Evolutionary conservation across 257 asterid species (phyloP).

Genomic region (Mentha longifolia): DNA sequence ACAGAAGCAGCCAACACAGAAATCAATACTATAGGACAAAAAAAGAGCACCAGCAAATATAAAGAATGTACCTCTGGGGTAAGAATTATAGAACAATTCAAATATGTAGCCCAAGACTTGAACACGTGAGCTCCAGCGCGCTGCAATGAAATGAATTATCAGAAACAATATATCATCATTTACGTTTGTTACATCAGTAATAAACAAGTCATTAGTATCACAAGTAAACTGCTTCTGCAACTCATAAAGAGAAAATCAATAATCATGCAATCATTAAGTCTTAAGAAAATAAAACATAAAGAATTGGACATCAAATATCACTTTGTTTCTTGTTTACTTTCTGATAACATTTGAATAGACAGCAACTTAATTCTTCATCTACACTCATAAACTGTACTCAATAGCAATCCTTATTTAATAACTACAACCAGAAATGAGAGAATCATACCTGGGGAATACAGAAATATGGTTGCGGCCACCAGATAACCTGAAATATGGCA

Average conservation of each 20-base stretch:
- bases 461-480: slow-evolving; percentile 92
- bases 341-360: too few relatives aligned
- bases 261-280: not conserved
- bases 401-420: slow-evolving; percentile 10
- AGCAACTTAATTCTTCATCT: slow-evolving; percentile 2
- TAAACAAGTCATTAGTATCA: slow-evolving; percentile 1
- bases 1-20: not conserved
- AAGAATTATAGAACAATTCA: slow-evolving; percentile 90
- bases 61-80: slow-evolving; percentile 84
- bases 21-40: not conserved
- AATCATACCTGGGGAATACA: slow-evolving; percentile 85
- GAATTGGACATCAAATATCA: slow-evolving; percentile 13
- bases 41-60: not conserved
- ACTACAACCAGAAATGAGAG: slow-evolving; percentile 16
- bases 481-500: slow-evolving; percentile 94
- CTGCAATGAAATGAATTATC: slow-evolving; percentile 48
- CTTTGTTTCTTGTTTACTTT: too few relatives aligned
- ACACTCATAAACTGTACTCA: slow-evolving; percentile 12
- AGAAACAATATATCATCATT: slow-evolving; percentile 24
- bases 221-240: slow-evolving; percentile 12
- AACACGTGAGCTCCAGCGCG: slow-evolving; percentile 99
- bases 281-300: slow-evolving; percentile 10
- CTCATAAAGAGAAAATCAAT: slow-evolving; percentile 19
- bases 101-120: slow-evolving; percentile 86
- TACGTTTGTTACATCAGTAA: slow-evolving; percentile 1